Percentiles rank a stretch among this genome's conserved stretches.
Evolutionary conservation across 1,284 basidiomycete genomes (phyloP).

Genomic region (Malassezia slooffiae): DNA sequence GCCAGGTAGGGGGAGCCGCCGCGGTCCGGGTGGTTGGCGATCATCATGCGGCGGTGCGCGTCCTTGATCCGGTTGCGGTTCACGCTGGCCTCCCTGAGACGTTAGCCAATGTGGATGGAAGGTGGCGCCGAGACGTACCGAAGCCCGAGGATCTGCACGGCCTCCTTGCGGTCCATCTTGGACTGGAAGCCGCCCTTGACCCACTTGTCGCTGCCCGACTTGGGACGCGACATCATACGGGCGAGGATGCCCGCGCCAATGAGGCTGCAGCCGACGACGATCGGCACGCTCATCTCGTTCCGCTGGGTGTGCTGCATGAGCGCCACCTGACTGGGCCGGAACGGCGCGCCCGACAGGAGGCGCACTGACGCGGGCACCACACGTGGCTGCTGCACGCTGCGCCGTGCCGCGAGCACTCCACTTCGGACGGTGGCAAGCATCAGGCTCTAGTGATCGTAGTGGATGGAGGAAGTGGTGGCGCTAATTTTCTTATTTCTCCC

Average conservation of each 20-base stretch:
- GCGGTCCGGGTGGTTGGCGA: conserved; percentile 78
- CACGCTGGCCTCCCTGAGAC: conserved; percentile 12
- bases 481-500: too few species aligned
- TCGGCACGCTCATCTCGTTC: conserved; percentile 24
- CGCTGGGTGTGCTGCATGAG: conserved; percentile 23
- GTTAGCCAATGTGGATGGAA: not conserved
- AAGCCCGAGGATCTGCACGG: conserved; percentile 78
- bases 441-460: too few species aligned
- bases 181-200: conserved; percentile 83
- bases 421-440: too few species aligned
- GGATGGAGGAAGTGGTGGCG: too few species aligned
- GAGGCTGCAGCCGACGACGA: conserved; percentile 33
- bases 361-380: too few species aligned
- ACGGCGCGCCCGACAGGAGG: conserved; percentile 21
- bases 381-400: too few species aligned
- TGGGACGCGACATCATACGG: conserved; percentile 23
- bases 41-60: conserved; percentile 47
- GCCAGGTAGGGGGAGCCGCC: conserved; percentile 91
- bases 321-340: conserved; percentile 18
- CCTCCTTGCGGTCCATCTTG: conserved; percentile 93
- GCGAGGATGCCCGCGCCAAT: conserved; percentile 35
- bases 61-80: conserved; percentile 44
- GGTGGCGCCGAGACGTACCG: conserved; percentile 12
- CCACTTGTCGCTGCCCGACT: conserved; percentile 61
- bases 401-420: too few species aligned